Evolutionary conservation across 2,329 filamentous ascomycete species (phyloP).

Genomic region (Cladophialophora exuberans): DNA sequence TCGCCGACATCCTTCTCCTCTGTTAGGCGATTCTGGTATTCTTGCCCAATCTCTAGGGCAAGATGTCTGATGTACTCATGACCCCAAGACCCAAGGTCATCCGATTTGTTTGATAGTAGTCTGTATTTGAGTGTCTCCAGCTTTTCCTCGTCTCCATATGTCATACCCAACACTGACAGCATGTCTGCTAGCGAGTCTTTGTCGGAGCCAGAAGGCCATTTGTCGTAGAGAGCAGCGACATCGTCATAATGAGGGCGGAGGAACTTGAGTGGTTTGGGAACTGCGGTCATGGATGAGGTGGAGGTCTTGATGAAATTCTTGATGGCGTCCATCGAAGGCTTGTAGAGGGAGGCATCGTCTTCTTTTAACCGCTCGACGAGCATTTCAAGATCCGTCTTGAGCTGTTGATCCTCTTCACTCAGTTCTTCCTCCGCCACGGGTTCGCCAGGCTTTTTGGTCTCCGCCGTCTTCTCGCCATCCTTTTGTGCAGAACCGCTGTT

Average conservation of each 20-base stretch:
- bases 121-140: conserved; percentile 97
- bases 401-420: conserved; percentile 95
- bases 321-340: conserved; percentile 90
- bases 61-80: conserved; percentile 98
- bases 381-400: conserved; percentile 98
- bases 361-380: conserved; percentile 96
- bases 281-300: conserved; percentile 98
- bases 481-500: conserved; percentile 64
- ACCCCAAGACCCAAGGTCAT: conserved; percentile 95
- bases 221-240: conserved; percentile 83
- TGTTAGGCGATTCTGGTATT: conserved; percentile 84
- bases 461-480: conserved; percentile 71
- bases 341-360: conserved; percentile 83
- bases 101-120: conserved; percentile 71
- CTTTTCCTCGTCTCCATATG: conserved; percentile 93
- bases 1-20: conserved; percentile 84
- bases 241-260: conserved; percentile 94
- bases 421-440: conserved; percentile 71
- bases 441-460: conserved; percentile 63
- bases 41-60: conserved; percentile 91
- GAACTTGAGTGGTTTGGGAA: conserved; percentile 98
- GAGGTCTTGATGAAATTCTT: conserved; percentile 99
- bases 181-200: conserved; percentile 84
- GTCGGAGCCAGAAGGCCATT: conserved; percentile 81
- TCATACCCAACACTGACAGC: conserved; percentile 97